Percentiles rank a stretch among this genome's conserved stretches.
Conservation (phyloP, 1,284 basidiomycete species). For the Sphagnurus paluster region DNA sequence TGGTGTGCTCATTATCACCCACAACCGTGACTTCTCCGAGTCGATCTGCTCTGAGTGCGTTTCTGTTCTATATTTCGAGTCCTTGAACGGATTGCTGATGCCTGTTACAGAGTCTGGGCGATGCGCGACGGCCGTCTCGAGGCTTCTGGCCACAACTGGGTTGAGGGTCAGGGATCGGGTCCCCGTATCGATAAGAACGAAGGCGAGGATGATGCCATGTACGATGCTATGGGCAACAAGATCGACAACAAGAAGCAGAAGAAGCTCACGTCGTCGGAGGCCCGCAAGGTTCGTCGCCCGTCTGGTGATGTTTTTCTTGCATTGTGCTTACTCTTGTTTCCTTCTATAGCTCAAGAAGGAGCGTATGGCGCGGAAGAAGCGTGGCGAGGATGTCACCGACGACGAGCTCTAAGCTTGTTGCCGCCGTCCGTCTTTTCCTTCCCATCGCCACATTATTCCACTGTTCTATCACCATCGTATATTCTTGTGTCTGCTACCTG, state of each 20-base stretch:
- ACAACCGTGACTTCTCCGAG: conserved; percentile 98
- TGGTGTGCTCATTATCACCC: conserved; percentile 95
- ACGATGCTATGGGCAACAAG: conserved; percentile 98
- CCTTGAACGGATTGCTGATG: conserved; percentile 1
- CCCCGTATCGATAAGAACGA: conserved; percentile 89
- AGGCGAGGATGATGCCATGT: conserved; percentile 84
- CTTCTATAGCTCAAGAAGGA: conserved; percentile 79
- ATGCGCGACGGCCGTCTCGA: conserved; percentile 92
- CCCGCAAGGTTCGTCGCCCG: conserved; percentile 59
- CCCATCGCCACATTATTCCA: not conserved
- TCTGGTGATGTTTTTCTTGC: not conserved
- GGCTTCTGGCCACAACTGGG: conserved; percentile 98
- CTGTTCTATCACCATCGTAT: conserved; percentile 1
- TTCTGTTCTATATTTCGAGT: conserved; percentile 14
- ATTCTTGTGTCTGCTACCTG: conserved; percentile 3
- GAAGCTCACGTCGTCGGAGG: conserved; percentile 81
- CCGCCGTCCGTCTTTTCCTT: not conserved
- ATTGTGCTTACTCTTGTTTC: conserved; percentile 7
- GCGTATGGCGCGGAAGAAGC: conserved; percentile 86
- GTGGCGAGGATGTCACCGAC: conserved; percentile 74
- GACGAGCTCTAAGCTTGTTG: conserved; percentile 51
- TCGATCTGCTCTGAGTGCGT: conserved; percentile 78
- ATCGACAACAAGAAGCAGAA: conserved; percentile 82
- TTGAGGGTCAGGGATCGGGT: conserved; percentile 94
- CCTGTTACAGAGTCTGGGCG: conserved; percentile 75